Evolutionary conservation across 1,139 yeast species (phyloP), one percentile per base, ranked within the genome.

Genomic region (Schizosaccharomyces versatilis): DNA sequence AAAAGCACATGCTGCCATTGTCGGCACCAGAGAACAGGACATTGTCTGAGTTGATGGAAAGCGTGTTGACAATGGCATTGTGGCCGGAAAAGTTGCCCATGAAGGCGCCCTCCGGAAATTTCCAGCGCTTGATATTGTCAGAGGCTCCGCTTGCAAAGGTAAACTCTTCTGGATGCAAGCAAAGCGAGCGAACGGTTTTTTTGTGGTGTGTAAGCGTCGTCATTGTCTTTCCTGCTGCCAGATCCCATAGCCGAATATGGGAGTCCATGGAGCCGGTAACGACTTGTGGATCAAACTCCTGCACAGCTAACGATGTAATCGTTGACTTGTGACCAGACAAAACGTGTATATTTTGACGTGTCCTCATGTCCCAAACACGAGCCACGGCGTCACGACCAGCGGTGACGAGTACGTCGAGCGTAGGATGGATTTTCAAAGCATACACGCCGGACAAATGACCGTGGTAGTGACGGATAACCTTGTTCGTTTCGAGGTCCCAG

Each of bases 391-490:
- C 99, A 57, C 95, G 71, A 10, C 97, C 95, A 2, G 90, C 97
- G 3, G 94, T 82, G 15, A 82, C 83, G n/a, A 93, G 69, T 10
- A 90, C 66, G 62, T 88, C 95, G 44, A 88, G 68, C 6, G 85
- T 84, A 0, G 97, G 97, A 65, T 88, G 97, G 24, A 86, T 66
- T 55, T 80, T 86, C 55, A 86, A 72, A 1, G 94, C 73, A 64
- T 84, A 86, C 1, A 93, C 84, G 2, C 95, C 94, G 19, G 94
- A 84, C 38, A 85, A 73, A 68, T 90, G 98, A 3, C 98, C 99
- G 66, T 88, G 94, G 65, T 84, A 93, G 62, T 86, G 85, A 56
- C 97, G 71, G 14, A 86, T 77, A 1, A 84, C 80, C 62, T 78
- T 77, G 61, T 90, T 84, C 62, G 80, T 76, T 66, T 90, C 97